Base-by-base conservation (phyloP, 2,329 filamentous ascomycete species). In the Cytospora paraplurivora region DNA sequence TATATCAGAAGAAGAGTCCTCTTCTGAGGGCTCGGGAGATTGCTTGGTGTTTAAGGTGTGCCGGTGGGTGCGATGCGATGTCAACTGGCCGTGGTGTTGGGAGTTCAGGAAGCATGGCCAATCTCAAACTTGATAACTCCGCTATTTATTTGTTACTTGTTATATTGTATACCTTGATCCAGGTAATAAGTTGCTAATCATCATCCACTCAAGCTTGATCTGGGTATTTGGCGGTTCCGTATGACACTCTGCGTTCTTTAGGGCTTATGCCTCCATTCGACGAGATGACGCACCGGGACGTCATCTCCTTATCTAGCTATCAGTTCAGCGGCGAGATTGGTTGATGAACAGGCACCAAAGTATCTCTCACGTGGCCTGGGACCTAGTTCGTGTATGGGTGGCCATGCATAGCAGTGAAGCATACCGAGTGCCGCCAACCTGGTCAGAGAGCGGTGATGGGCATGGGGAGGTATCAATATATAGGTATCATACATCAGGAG, bases 231-330 rank as follows among this genome's bases (percentile, higher is more conserved):
- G 27, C 27, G 27, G 27, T 27, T 13, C 59, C 59, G 59, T 61
- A 51, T 61, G 59, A 61, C 59, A 41, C 13, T 7, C 27, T 27
- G 27, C 27, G 34, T 19, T 21, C 35, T 55, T 55, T 32, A 51
- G 27, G 27, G 27, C 52, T 49, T 55, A 33, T 60, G 38, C 59
- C 37, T 50, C 38, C 38, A 38, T 37, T 55, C 4, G 32, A 61
- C 55, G 59, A 61, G 51, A 51, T 49, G 38, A 34, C 47, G 51
- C 27, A 27, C 27, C 27, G 3, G 44, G n/a, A 47, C 59, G 51
- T 54, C 59, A 61, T 52, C 38, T 37, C 37, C 38, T 32, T 44
- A 35, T 38, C 4, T 33, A 32, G 38, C 4, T 32, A 47, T 21
- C 1, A 35, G 33, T 32, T 32, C 15, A 35, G 11, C 4, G n/a